phyloP scores from a whole-genome alignment of 2,329 filamentous ascomycete species.

The Didymella keratinophila region DNA sequence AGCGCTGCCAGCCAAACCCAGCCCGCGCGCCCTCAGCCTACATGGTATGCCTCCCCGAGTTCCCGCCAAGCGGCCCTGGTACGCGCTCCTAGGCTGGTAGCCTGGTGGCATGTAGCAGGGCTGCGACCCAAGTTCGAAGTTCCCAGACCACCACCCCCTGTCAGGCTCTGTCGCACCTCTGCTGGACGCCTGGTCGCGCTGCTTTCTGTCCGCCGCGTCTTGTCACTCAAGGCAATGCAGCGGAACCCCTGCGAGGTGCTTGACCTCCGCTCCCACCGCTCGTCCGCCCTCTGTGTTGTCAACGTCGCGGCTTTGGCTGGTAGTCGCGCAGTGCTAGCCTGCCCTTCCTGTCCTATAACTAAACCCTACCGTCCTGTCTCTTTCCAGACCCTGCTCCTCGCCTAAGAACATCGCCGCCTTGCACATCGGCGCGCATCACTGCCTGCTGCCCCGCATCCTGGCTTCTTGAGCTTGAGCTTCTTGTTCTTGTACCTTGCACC shows the following conservation, averaged over 20 bases:
- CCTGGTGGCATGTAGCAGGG: constrained; percentile 10
- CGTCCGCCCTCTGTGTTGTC: constrained; percentile 44
- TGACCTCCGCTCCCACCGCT: constrained; percentile 41
- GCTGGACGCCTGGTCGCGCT: constrained; percentile 34
- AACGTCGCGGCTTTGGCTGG: constrained; percentile 26
- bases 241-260: constrained; percentile 42
- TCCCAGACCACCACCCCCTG: constrained; percentile 30
- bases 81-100: neutral
- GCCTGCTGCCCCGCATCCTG: constrained; percentile 33
- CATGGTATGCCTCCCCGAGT: constrained; percentile 51
- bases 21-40: constrained; percentile 47
- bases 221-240: constrained; percentile 41
- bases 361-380: constrained; percentile 43
- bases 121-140: constrained; percentile 32
- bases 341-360: constrained; percentile 46
- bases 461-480: constrained; percentile 20
- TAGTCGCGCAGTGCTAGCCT: constrained; percentile 35
- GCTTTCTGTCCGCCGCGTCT: constrained; percentile 39
- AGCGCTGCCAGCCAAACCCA: constrained; percentile 41
- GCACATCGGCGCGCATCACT: constrained; percentile 33
- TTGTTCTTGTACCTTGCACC: constrained; percentile 28
- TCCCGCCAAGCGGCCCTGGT: constrained; percentile 44
- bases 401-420: constrained; percentile 37
- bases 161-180: constrained; percentile 39
- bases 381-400: constrained; percentile 48